phyloP scores from a whole-genome alignment of 306 rosid genomes.

The Amphicarpaea edgeworthii region DNA sequence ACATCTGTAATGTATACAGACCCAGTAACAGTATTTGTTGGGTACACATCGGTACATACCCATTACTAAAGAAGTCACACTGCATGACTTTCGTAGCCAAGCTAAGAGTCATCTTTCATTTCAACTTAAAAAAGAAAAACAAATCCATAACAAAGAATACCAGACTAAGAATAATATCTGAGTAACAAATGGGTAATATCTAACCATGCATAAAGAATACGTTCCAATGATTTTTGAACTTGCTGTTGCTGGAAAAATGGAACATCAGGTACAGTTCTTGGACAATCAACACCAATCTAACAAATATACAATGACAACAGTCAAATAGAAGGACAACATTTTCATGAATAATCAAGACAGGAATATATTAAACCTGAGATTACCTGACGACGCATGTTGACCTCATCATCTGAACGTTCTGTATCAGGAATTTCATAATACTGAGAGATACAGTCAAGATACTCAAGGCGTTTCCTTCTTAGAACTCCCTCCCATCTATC shows the following conservation, averaged over 20 bases:
- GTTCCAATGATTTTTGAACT: slow-evolving; percentile 92
- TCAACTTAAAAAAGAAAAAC: slow-evolving; percentile 1
- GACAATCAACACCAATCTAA: slow-evolving; percentile 89
- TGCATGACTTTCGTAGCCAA: slow-evolving; percentile 7
- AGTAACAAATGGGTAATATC: slow-evolving; percentile 50
- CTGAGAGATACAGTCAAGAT: slow-evolving; percentile 83
- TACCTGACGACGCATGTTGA: slow-evolving; percentile 95
- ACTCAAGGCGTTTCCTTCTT: slow-evolving; percentile 83
- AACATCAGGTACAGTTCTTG: slow-evolving; percentile 95
- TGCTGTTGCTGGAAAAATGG: slow-evolving; percentile 81
- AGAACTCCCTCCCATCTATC: slow-evolving; percentile 92
- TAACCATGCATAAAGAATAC: slow-evolving; percentile 87
- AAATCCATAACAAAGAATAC: slow-evolving; percentile 24
- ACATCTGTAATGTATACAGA: not conserved
- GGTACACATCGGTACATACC: slow-evolving; percentile 12
- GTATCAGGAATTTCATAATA: slow-evolving; percentile 80
- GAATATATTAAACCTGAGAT: slow-evolving; percentile 21
- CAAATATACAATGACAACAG: slow-evolving; percentile 32
- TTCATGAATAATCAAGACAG: slow-evolving; percentile 14
- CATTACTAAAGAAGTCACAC: not conserved
- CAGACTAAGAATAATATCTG: slow-evolving; percentile 34
- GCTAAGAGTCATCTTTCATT: not conserved
- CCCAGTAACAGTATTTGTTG: slow-evolving; percentile 22
- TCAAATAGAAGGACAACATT: slow-evolving; percentile 33
- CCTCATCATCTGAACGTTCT: slow-evolving; percentile 85